Base-by-base conservation (phyloP, 1,284 basidiomycete genomes). In the Ceratobasidium sp. region DNA sequence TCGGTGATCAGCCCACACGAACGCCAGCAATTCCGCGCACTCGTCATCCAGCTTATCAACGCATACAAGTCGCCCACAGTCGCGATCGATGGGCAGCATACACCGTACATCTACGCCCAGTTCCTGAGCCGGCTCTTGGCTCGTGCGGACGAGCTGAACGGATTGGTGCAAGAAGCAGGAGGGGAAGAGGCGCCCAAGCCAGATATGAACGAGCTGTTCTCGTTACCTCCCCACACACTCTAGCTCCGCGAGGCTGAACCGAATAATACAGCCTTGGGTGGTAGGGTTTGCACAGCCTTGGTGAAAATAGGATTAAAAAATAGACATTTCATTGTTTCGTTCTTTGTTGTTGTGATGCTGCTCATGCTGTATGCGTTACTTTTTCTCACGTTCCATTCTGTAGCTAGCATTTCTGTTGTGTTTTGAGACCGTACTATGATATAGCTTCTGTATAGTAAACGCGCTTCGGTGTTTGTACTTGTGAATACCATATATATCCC, bases 51-150 rank as follows among this genome's bases (percentile, higher is more conserved):
- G n/a, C 62, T 75, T 9, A 75, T 65, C 73, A 20, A 48, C 17
- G 73, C 73, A 40, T 75, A 75, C 40, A 15, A 33, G 26, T 75
- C 73, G 9, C 54, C 54, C 38, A 26, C 52, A 23, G 73, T 75
- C 5, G 9, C n/a, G 38, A 75, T 75, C 57, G 73, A 75, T 38
- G 38, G 54, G 10, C 23, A 61, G 20, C 73, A 75, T 23, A 65
- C 73, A n/a, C 73, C 73, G 10, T 54, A 50, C 62, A 75, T 66
- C 73, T 75, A 75, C 40, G 73, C 73, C n/a, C 57, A 62, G 7
- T 75, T 75, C 50, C 46, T 75, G 23, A 40, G 48, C 20, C 61
- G 62, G 1, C 73, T 75, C 15, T 42, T 75, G 28, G 50, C 46
- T 15, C 73, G 73, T 12, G 73, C 52, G 33, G 73, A 75, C 40